Percentiles rank a stretch among this genome's conserved stretches.
phyloP scores from a whole-genome alignment of 1,284 basidiomycete genomes.

The Leccinum angustisporum region DNA sequence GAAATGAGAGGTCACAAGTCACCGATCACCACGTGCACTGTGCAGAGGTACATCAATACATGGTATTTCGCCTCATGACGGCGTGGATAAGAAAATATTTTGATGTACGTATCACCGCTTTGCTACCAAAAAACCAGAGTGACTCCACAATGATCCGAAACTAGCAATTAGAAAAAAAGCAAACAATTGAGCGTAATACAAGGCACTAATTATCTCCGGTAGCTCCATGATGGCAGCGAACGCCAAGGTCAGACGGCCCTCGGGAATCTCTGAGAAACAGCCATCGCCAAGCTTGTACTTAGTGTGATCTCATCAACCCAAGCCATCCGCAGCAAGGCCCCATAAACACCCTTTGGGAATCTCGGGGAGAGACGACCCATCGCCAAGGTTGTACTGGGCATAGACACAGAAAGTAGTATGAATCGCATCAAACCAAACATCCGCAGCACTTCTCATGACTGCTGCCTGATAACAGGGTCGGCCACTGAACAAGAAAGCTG shows the following conservation, averaged over 20 bases:
- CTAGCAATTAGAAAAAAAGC: neutral
- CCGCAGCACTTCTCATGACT: conserved; percentile 53
- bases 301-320: conserved; percentile 47
- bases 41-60: neutral
- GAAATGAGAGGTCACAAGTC: conserved; percentile 38
- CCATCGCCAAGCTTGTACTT: neutral
- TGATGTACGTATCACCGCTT: neutral
- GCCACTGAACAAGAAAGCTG: conserved; percentile 90
- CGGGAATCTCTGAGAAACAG: neutral
- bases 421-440: conserved; percentile 58
- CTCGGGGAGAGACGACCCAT: conserved; percentile 1
- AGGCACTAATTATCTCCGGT: neutral
- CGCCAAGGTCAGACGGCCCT: conserved; percentile 1
- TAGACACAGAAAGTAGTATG: neutral
- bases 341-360: conserved; percentile 1
- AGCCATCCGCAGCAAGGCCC: conserved; percentile 48
- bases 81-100: neutral
- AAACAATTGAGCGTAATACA: neutral
- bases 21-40: no score
- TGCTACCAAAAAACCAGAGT: neutral
- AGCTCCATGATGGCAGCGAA: conserved; percentile 31
- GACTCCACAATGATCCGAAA: neutral
- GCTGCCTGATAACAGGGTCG: conserved; percentile 47
- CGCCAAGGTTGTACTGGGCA: neutral
- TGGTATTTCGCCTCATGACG: neutral